These are phyloP conservation scores for Cordyceps cateniannulata DNA, from an alignment of 2,329 filamentous ascomycete genomes.

Conservation along the genomic window DNA sequence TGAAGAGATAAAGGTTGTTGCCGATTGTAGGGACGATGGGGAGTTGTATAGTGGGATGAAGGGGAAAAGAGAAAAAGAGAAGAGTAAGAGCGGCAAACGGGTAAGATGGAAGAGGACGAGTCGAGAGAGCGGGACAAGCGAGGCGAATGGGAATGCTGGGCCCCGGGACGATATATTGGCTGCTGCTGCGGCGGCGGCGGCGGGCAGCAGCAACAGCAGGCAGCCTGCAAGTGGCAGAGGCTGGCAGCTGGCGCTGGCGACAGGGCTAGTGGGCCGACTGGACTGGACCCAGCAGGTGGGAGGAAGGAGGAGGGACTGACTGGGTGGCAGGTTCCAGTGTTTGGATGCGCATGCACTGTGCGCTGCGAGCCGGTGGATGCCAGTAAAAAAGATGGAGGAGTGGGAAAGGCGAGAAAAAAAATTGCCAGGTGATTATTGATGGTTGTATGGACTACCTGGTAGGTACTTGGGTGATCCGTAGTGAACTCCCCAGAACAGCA, in stretches of 20 bases:
- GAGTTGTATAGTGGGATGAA: not conserved
- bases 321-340: not conserved
- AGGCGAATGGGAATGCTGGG: constrained; percentile 1
- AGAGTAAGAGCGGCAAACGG: not conserved
- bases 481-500: not conserved
- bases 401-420: not conserved
- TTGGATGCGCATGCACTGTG: not conserved
- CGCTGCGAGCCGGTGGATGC: not conserved
- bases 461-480: not conserved
- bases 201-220: not conserved
- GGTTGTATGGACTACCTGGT: not conserved
- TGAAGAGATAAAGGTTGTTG: not conserved
- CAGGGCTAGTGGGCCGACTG: constrained; percentile 2
- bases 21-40: not conserved
- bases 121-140: not conserved
- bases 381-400: not conserved
- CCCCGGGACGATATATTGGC: constrained; percentile 2
- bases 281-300: too few relatives aligned
- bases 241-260: not conserved
- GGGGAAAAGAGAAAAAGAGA: not conserved
- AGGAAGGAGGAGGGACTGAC: too few relatives aligned
- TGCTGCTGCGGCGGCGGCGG: not conserved
- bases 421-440: too few relatives aligned
- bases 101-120: constrained; percentile 1
- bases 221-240: not conserved